Conservation (phyloP, 2,329 filamentous ascomycete species). For the Zalaria sp. region DNA sequence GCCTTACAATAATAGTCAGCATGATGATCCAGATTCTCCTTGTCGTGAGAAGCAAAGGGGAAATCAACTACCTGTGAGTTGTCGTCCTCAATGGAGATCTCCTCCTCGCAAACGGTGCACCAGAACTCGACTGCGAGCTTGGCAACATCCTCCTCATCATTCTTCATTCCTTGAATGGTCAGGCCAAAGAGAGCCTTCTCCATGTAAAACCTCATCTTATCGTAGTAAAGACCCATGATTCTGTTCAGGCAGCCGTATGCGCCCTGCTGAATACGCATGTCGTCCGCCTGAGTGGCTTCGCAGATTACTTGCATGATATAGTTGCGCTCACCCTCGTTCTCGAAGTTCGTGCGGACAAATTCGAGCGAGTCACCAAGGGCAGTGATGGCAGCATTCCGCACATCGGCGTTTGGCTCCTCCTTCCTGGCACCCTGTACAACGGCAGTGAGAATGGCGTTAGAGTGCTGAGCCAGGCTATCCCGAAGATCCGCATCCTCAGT, state of each 20-base stretch:
- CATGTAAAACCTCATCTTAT: constrained; percentile 99
- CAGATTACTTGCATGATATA: constrained; percentile 99
- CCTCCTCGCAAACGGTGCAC: constrained; percentile 99
- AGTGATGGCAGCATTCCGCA: constrained; percentile 82
- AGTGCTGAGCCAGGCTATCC: constrained; percentile 67
- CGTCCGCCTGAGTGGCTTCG: constrained; percentile 89
- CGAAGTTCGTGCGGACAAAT: constrained; percentile 96
- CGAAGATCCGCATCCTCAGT: constrained; percentile 80
- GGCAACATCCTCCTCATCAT: constrained; percentile 88
- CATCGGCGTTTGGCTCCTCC: constrained; percentile 83
- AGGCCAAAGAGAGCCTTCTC: constrained; percentile 97
- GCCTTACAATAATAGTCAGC: constrained; percentile 12
- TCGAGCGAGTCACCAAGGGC: constrained; percentile 93
- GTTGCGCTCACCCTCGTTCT: constrained; percentile 97
- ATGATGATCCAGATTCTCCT: not conserved
- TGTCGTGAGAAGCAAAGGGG: not conserved
- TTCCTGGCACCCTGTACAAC: constrained; percentile 96
- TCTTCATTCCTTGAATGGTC: constrained; percentile 98
- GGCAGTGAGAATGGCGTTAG: constrained; percentile 93
- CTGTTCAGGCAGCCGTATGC: constrained; percentile 95
- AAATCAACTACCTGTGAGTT: constrained; percentile 54
- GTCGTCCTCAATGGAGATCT: constrained; percentile 95
- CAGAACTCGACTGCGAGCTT: constrained; percentile 98
- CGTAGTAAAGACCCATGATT: constrained; percentile 98
- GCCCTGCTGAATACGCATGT: constrained; percentile 83